Evolutionary conservation across 306 rosid genomes (phyloP).

Genomic region (Castanea sativa): DNA sequence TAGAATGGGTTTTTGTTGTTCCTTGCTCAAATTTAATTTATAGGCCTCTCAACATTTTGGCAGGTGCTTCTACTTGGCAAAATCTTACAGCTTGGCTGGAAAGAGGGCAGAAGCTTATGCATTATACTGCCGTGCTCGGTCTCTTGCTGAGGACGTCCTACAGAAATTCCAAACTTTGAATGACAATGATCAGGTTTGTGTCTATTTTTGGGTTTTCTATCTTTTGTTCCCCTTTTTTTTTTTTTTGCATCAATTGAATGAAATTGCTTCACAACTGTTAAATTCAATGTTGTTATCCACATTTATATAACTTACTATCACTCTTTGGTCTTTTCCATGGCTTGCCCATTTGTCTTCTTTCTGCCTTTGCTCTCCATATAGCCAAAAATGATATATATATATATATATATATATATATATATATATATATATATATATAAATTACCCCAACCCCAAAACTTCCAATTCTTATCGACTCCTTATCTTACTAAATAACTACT

Average conservation of each 20-base stretch:
- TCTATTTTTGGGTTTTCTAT: background rate
- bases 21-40: background rate
- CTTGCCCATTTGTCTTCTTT: background rate
- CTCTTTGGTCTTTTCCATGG: background rate
- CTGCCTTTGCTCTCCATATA: background rate
- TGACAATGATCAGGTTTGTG: slow-evolving; percentile 34
- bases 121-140: slow-evolving; percentile 65
- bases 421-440: no score
- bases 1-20: background rate
- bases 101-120: slow-evolving; percentile 92
- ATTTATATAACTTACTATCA: background rate
- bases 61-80: slow-evolving; percentile 94
- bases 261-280: background rate
- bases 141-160: slow-evolving; percentile 45
- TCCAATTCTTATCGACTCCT: no score
- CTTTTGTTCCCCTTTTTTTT: background rate
- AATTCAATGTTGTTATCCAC: background rate
- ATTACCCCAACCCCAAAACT: no score
- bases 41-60: slow-evolving; percentile 13
- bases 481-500: no score
- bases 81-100: slow-evolving; percentile 88
- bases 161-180: slow-evolving; percentile 22
- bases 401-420: no score
- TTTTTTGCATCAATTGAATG: background rate
- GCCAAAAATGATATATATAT: background rate